Evolutionary conservation across 108 stramenopile genomes (phyloP), one percentile per base, ranked within the genome.

Genomic region (Nitzschia sp.): DNA sequence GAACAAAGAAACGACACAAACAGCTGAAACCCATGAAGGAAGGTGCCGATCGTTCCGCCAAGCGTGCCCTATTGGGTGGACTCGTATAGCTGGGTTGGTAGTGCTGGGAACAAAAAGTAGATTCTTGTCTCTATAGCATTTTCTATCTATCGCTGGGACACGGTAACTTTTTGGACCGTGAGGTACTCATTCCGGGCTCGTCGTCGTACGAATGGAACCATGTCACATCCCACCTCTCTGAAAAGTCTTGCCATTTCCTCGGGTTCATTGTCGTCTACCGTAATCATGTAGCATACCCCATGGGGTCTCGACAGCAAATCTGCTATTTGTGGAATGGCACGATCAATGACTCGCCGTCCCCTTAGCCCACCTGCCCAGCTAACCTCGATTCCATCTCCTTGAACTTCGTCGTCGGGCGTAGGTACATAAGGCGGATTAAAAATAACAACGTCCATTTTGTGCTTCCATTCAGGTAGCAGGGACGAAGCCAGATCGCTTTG

Each of bases 401-500:
- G 81, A 8, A 97, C 90, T 77, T 97, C 96, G 0, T 80, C 83
- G 42, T 91, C 80, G 0, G 88, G 85, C 10, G 96, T 97, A 26
- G 94, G 92, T 50, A 97, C 96, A 57, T 97, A 97, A 9, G 96
- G 96, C 26, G 96, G 96, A 72, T 97, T 97, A 79, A 97, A 95
- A 15, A 97, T 65, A n/a, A 95, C 56, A 10, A 88, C 73, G 68
- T 94, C 92, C 7, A 93, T 77, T 9, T 41, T 54, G 9, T 72
- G 56, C 51, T 70, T 56, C 40, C 65, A 78, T 37, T 58, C 34
- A 10, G 63, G 46, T 22, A 90, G 44, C 10, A 89, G 42, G 6
- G 85, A 57, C 1, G 67, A 57, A 34, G 86, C 93, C 65, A 94
- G 65, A 73, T 91, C 87, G 53, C 88, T 87, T 68, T 86, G 81